Conservation (phyloP, 2,329 filamentous ascomycete genomes). For the Alternaria triticina region DNA sequence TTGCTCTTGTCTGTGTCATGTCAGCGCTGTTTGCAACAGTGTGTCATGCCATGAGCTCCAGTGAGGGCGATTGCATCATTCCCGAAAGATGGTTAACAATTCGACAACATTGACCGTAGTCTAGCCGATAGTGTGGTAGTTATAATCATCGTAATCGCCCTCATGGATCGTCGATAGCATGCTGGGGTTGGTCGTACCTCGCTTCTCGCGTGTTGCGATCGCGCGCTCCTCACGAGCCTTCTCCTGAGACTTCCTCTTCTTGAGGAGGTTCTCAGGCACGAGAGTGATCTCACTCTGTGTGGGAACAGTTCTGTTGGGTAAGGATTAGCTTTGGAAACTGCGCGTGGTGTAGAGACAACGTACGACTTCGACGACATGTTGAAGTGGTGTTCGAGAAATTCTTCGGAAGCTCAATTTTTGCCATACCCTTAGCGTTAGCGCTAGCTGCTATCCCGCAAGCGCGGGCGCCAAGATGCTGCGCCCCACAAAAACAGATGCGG, state of each 20-base stretch:
- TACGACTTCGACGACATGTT: constrained; percentile 60
- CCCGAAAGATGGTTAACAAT: constrained; percentile 99
- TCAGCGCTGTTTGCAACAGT: constrained; percentile 37
- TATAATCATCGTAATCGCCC: constrained; percentile 76
- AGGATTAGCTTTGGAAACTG: constrained; percentile 57
- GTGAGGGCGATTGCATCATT: constrained; percentile 68
- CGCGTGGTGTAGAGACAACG: constrained; percentile 53
- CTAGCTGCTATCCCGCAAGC: constrained; percentile 8
- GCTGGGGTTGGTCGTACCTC: constrained; percentile 70
- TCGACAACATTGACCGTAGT: constrained; percentile 96
- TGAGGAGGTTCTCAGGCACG: constrained; percentile 98
- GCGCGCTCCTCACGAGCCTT: constrained; percentile 92
- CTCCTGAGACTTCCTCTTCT: constrained; percentile 99
- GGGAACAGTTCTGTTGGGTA: constrained; percentile 75
- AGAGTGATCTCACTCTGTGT: constrained; percentile 88
- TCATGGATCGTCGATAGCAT: constrained; percentile 26
- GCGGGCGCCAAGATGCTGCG: neutral
- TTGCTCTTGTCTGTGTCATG: constrained; percentile 79
- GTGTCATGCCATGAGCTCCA: constrained; percentile 24
- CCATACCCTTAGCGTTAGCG: constrained; percentile 12
- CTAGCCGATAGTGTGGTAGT: constrained; percentile 89
- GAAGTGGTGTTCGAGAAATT: constrained; percentile 58
- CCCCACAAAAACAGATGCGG: neutral
- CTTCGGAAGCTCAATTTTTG: constrained; percentile 24
- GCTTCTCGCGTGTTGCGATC: constrained; percentile 82